These are phyloP conservation scores for Zalaria obscura DNA, from an alignment of 2,329 filamentous ascomycete genomes.

Conservation along the genomic window DNA sequence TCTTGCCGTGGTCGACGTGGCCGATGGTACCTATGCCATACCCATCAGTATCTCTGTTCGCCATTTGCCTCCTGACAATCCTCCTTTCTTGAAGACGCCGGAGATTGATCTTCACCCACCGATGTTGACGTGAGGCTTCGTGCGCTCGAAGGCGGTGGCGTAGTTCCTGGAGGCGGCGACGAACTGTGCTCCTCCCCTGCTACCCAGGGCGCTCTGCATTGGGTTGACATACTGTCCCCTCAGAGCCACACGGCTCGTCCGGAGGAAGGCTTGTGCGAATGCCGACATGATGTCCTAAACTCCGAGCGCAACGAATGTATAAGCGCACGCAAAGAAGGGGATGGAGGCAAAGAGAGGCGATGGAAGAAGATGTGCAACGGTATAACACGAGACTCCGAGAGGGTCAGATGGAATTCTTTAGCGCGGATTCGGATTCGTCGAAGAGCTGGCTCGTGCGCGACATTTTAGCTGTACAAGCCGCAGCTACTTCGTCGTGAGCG, in stretches of 20 bases:
- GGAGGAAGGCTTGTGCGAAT: constrained; percentile 69
- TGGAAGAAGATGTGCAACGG: background rate
- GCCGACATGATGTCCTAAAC: constrained; percentile 53
- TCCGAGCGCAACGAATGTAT: constrained; percentile 11
- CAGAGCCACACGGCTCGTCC: constrained; percentile 65
- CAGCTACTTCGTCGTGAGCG: too few species aligned
- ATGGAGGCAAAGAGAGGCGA: background rate
- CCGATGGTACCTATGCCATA: constrained; percentile 70
- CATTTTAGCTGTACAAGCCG: too few species aligned
- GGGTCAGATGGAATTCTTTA: too few species aligned
- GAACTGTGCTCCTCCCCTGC: constrained; percentile 48
- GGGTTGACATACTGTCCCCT: constrained; percentile 57
- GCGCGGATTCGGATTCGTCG: too few species aligned
- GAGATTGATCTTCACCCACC: constrained; percentile 40
- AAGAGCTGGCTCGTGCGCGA: too few species aligned
- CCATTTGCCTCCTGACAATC: background rate
- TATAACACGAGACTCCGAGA: too few species aligned
- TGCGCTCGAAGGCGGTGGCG: constrained; percentile 61
- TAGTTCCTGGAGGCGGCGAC: constrained; percentile 45
- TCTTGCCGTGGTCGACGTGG: constrained; percentile 79
- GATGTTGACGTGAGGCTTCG: constrained; percentile 97
- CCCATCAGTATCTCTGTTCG: background rate
- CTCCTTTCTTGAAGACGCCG: background rate
- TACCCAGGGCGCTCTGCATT: constrained; percentile 54
- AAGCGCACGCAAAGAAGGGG: constrained; percentile 12